Evolutionary conservation across 2,329 filamentous ascomycete species (phyloP), one percentile per base, ranked within the genome.

Genomic region (Helminthosporium solani): DNA sequence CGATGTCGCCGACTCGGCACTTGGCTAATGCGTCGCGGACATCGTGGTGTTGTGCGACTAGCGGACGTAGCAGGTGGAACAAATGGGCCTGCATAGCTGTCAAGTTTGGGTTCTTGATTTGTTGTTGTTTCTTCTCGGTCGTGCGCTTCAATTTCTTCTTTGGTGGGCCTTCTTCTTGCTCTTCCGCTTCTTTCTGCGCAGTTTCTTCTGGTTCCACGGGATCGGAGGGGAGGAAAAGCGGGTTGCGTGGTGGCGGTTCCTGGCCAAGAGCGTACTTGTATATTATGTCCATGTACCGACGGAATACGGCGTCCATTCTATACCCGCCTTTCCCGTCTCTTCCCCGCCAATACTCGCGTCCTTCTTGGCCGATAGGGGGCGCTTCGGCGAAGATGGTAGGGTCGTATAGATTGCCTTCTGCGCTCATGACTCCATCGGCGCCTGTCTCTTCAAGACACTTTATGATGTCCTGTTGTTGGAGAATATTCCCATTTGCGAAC

Each of bases 401-500:
- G 64, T 99, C 90, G 63, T 90, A 92, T 0, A 99, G 78, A 65
- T 96, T 96, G 0, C 90, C 94, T 71, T 99, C 94, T 4, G 94
- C 94, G 56, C 87, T 92, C 94, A 99, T 97, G 41, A 99, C 83
- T 15, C 81, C 94, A 68, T 99, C 94, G 1, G 86, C 92, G 1
- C 91, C 90, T 1, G 94, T 99, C 3, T 79, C 88, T 40, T 84
- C 81, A 16, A 99, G 74, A 63, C 92, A 97, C 16, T 74, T 75
- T 40, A 86, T 80, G 9, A 99, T 75, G 66, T 99, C 92, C 0
- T 78, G 84, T 47, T 86, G 79, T 66, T 88, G 86, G 47, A 99
- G 74, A 28, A 96, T 86, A 64, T 99, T 99, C 11, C 94, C 94
- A 68, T 99, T 99, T 3, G 94, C 94, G 66, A 99, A 97, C 2